Percentiles rank a stretch among this genome's conserved stretches.
Conservation (phyloP, 1,139 yeast species). For the Kodamaea anthophila region DNA sequence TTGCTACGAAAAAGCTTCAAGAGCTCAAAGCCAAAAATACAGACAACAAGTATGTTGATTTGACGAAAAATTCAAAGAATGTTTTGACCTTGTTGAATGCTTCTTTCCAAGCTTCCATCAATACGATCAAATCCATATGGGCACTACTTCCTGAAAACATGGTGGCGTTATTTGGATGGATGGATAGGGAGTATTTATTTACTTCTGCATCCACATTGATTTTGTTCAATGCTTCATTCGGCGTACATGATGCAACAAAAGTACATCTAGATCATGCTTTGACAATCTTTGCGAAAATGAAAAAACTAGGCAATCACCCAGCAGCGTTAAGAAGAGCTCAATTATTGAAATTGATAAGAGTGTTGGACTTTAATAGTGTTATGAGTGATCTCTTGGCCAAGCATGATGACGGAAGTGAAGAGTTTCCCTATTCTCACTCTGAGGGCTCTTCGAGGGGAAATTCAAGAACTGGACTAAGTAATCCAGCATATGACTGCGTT, state of each 20-base stretch:
- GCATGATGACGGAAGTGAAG: constrained; percentile 44
- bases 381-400: constrained; percentile 52
- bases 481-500: constrained; percentile 9
- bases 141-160: constrained; percentile 65
- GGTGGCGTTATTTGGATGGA: constrained; percentile 82
- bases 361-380: constrained; percentile 63
- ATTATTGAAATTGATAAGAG: constrained; percentile 54
- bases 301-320: constrained; percentile 69
- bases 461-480: constrained; percentile 2
- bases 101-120: constrained; percentile 78
- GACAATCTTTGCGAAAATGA: constrained; percentile 65
- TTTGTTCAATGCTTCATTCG: constrained; percentile 74
- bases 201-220: constrained; percentile 76
- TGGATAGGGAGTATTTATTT: constrained; percentile 82
- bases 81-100: constrained; percentile 68
- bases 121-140: constrained; percentile 71
- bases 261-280: constrained; percentile 72
- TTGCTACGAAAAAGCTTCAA: constrained; percentile 62
- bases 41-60: constrained; percentile 53
- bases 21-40: constrained; percentile 39
- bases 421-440: constrained; percentile 2
- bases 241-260: constrained; percentile 71
- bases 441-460: neutral
- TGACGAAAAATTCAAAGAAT: constrained; percentile 62
- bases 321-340: constrained; percentile 73